phyloP scores from a whole-genome alignment of 1,284 basidiomycete genomes.

The Ustilago cynodontis region DNA sequence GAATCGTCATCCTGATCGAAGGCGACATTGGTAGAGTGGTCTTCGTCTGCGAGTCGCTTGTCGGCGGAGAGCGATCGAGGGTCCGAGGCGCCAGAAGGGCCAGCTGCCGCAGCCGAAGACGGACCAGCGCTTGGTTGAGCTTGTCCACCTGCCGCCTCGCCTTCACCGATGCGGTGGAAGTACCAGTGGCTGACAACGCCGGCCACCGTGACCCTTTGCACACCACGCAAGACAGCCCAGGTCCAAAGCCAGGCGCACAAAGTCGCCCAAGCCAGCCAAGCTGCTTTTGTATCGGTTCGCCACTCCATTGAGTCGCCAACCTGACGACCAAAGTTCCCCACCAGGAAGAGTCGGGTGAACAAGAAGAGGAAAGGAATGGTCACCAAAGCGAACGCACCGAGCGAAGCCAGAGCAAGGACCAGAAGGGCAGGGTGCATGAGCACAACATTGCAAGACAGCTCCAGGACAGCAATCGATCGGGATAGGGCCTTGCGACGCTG shows the following conservation, averaged over 20 bases:
- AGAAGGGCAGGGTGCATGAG: slow-evolving; percentile 84
- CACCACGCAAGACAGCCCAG: slow-evolving; percentile 86
- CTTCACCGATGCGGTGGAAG: slow-evolving; percentile 74
- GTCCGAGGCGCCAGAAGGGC: slow-evolving; percentile 5
- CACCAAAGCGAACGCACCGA: slow-evolving; percentile 79
- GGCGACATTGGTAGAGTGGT: slow-evolving; percentile 20
- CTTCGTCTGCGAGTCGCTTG: slow-evolving; percentile 46
- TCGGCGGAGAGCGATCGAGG: slow-evolving; percentile 19
- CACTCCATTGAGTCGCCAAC: slow-evolving; percentile 73
- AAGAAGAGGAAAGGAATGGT: slow-evolving; percentile 85
- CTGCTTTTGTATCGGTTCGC: slow-evolving; percentile 82
- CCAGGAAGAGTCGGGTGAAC: slow-evolving; percentile 79
- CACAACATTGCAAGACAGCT: slow-evolving; percentile 82
- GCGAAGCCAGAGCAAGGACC: slow-evolving; percentile 81
- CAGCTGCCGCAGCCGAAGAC: slow-evolving; percentile 16
- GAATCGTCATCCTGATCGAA: slow-evolving; percentile 44
- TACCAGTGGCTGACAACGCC: slow-evolving; percentile 93
- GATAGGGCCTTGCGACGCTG: slow-evolving; percentile 75
- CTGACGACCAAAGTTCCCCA: slow-evolving; percentile 64
- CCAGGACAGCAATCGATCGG: slow-evolving; percentile 80
- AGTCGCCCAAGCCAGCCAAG: slow-evolving; percentile 81
- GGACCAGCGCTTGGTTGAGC: background rate
- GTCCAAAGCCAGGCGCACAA: slow-evolving; percentile 87
- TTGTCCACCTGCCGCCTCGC: slow-evolving; percentile 1
- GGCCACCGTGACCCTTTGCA: slow-evolving; percentile 82